Conservation (phyloP, 2,329 filamentous ascomycete genomes). For the Colletotrichum endophyticum region DNA sequence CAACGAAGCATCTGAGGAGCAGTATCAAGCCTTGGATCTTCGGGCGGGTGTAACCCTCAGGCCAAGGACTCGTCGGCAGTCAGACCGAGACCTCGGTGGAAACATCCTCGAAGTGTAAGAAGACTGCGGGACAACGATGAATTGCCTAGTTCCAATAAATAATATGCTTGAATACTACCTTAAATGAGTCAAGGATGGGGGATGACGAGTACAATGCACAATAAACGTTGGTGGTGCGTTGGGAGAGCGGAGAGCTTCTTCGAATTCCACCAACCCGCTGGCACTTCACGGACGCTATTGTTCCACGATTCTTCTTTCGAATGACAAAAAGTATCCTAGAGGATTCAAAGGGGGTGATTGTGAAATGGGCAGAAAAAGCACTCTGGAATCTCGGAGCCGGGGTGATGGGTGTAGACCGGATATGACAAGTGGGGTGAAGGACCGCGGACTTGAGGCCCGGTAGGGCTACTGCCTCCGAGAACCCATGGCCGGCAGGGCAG, state of each 20-base stretch:
- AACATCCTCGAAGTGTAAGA: not conserved
- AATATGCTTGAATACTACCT: not conserved
- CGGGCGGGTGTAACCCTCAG: not conserved
- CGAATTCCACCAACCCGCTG: not conserved
- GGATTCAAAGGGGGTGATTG: not conserved
- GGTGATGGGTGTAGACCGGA: slow-evolving; percentile 1
- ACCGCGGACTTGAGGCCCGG: slow-evolving; percentile 1
- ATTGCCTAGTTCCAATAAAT: not conserved
- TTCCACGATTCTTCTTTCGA: not conserved
- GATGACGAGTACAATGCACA: not conserved
- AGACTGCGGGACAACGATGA: not conserved
- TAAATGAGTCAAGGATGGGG: not conserved
- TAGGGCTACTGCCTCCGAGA: slow-evolving; percentile 4
- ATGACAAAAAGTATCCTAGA: not conserved
- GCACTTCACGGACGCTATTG: not conserved
- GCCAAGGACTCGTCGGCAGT: not conserved
- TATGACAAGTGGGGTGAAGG: slow-evolving; percentile 3
- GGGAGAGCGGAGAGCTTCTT: not conserved
- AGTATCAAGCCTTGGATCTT: not conserved
- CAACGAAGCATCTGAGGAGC: not conserved
- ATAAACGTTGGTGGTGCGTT: not conserved
- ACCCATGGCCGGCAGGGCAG: not conserved
- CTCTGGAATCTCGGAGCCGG: not conserved
- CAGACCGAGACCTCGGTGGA: not conserved
- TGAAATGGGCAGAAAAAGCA: not conserved